Conservation (phyloP, 148 eudicot species). For the Nepenthes gracilis region DNA sequence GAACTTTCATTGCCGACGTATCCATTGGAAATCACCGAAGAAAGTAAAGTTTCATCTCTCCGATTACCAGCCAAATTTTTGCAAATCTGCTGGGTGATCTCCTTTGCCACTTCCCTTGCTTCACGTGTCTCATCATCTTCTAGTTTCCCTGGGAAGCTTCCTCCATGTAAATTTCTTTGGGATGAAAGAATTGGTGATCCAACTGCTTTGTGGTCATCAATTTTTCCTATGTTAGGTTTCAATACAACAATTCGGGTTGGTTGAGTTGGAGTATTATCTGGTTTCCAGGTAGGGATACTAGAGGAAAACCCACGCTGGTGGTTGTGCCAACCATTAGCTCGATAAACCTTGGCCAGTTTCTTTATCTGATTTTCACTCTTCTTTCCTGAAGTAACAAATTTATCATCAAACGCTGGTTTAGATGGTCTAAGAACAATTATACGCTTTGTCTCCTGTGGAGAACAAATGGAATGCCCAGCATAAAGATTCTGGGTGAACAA, state of each 20-base stretch:
- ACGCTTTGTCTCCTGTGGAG: constrained; percentile 64
- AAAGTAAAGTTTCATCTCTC: constrained; percentile 59
- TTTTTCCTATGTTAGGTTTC: constrained; percentile 60
- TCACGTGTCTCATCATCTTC: constrained; percentile 50
- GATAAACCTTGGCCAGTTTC: constrained; percentile 24
- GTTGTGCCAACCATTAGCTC: constrained; percentile 32
- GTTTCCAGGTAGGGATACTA: constrained; percentile 31
- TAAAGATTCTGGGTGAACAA: constrained; percentile 37
- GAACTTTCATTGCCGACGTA: constrained; percentile 89
- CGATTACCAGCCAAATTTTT: constrained; percentile 47
- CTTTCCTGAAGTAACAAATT: constrained; percentile 27
- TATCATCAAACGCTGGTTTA: constrained; percentile 42
- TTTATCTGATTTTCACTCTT: constrained; percentile 34
- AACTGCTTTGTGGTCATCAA: constrained; percentile 33
- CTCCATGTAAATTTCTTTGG: constrained; percentile 26
- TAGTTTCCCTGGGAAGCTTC: constrained; percentile 21
- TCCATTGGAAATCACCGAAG: constrained; percentile 76
- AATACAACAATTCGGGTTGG: constrained; percentile 87
- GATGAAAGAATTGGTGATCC: constrained; percentile 45
- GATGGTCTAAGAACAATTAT: constrained; percentile 87
- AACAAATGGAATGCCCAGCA: constrained; percentile 32
- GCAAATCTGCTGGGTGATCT: constrained; percentile 55
- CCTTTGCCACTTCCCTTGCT: constrained; percentile 67
- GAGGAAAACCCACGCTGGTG: constrained; percentile 35
- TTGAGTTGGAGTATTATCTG: constrained; percentile 42